Evolutionary conservation across 2,329 filamentous ascomycete species (phyloP), one percentile per base, ranked within the genome.

Genomic region (Calonectria crousiana): DNA sequence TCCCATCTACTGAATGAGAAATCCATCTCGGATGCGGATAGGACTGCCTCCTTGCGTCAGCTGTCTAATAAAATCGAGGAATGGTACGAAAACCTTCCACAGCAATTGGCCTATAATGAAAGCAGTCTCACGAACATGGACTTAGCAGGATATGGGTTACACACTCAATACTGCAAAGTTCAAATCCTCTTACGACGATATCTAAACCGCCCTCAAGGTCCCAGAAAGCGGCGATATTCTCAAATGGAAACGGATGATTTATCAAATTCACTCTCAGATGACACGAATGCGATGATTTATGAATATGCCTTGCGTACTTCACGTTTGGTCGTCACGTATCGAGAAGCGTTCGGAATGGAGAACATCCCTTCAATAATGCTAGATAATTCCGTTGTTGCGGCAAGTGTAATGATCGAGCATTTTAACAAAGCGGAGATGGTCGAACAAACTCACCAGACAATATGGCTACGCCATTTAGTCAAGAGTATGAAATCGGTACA

Each of bases 311-410:
- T 72, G 8, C 73, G 73, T 13, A 69, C 67, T 26, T 58, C 73
- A n/a, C 73, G 73, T 1, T 20, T 74, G 3, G 65, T 74, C 20
- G 69, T 74, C 26, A 74, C 73, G 26, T 74, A 74, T 28, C 69
- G 73, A 36, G 73, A 74, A 52, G 73, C 65, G 6, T 72, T 74
- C 67, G 73, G 73, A 6, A 65, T 74, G 64, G 73, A 74, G 18
- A 69, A 74, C 9, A 74, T 74, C n/a, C 73, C 73, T 23, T 74
- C 73, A 6, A 74, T 74, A n/a, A 72, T 74, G 69, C 69, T 74
- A 16, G 73, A 74, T 28, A 74, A 74, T 41, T 56, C 73, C n/a
- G 73, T 72, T 6, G 56, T 72, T 23, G 73, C 69, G 23, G 73
- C 69, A 8, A 74, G 69, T 18, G 51, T 23, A 18, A 74, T 74